A percentile compares a stretch with the other conserved stretches of the same genome.
Evolutionary conservation across 176 grass and related monocot species (phyloP).

Genomic region (Cenchrus purpureus): DNA sequence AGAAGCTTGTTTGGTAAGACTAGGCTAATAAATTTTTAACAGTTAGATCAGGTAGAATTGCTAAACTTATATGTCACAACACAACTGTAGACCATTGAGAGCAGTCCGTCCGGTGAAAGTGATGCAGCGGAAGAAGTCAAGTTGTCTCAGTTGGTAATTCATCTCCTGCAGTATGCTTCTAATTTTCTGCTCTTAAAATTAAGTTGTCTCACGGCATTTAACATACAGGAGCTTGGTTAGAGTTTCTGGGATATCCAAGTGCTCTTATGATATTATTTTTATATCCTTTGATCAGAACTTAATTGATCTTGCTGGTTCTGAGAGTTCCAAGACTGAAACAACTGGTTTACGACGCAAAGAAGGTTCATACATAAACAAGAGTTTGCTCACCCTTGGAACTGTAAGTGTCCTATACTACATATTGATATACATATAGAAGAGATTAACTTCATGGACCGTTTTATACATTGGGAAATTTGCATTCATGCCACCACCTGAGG

Average conservation of each 20-base stretch:
- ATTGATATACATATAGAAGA: constrained; percentile 31
- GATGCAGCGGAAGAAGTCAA: constrained; percentile 81
- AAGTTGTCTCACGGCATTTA: constrained; percentile 31
- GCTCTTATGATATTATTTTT: constrained; percentile 31
- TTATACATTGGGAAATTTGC: neutral
- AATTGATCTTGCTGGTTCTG: constrained; percentile 98
- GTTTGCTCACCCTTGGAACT: constrained; percentile 96
- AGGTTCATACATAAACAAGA: constrained; percentile 99
- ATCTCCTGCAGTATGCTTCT: constrained; percentile 41
- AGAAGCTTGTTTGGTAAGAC: constrained; percentile 33
- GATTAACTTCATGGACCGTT: neutral
- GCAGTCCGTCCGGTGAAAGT: constrained; percentile 80
- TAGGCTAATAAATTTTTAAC: constrained; percentile 31
- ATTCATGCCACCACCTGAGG: neutral
- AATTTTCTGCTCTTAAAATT: constrained; percentile 37
- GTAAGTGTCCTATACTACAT: constrained; percentile 54
- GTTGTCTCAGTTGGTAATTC: constrained; percentile 88
- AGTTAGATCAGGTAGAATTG: constrained; percentile 17
- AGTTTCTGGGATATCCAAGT: constrained; percentile 1
- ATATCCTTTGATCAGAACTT: constrained; percentile 71
- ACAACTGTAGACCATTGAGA: constrained; percentile 85
- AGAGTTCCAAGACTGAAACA: constrained; percentile 99
- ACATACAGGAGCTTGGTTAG: neutral
- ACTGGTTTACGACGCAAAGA: constrained; percentile 95
- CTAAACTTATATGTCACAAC: constrained; percentile 37